A percentile compares a stretch with the other conserved stretches of the same genome.
Evolutionary conservation across 2,329 filamentous ascomycete species (phyloP).

Genomic region (Mycosphaerella arachidis): DNA sequence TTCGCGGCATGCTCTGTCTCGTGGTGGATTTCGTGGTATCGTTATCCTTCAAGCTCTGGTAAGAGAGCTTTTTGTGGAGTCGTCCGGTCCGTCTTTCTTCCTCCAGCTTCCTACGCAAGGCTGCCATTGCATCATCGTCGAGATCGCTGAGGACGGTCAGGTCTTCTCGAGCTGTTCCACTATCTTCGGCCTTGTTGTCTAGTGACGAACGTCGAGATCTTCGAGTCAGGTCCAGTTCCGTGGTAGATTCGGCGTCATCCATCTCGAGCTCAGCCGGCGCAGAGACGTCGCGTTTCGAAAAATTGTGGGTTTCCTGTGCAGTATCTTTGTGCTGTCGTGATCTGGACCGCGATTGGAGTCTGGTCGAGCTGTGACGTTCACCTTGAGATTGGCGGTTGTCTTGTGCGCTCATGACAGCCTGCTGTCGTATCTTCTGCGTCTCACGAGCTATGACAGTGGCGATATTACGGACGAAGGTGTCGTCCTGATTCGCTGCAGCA

Average conservation of each 20-base stretch:
- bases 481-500: slow-evolving; percentile 5
- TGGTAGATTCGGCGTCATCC: slow-evolving; percentile 24
- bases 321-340: slow-evolving; percentile 14
- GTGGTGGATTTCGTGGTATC: slow-evolving; percentile 31
- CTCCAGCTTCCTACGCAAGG: slow-evolving; percentile 53
- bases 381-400: not conserved
- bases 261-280: slow-evolving; percentile 17
- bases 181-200: not conserved
- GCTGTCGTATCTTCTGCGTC: slow-evolving; percentile 23
- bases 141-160: slow-evolving; percentile 54
- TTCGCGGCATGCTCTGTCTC: slow-evolving; percentile 43
- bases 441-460: slow-evolving; percentile 28
- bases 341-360: slow-evolving; percentile 18
- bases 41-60: slow-evolving; percentile 1
- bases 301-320: not conserved
- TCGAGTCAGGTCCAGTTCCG: slow-evolving; percentile 16
- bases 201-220: slow-evolving; percentile 11
- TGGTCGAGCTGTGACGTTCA: not conserved
- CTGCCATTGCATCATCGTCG: slow-evolving; percentile 49
- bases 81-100: slow-evolving; percentile 45
- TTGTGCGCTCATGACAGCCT: slow-evolving; percentile 8
- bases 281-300: slow-evolving; percentile 13
- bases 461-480: slow-evolving; percentile 21
- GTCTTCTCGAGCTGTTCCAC: slow-evolving; percentile 27
- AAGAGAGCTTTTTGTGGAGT: slow-evolving; percentile 3